These are phyloP conservation scores for Rhynchosporium agropyri DNA, from an alignment of 2,329 filamentous ascomycete genomes.

Conservation along the genomic window DNA sequence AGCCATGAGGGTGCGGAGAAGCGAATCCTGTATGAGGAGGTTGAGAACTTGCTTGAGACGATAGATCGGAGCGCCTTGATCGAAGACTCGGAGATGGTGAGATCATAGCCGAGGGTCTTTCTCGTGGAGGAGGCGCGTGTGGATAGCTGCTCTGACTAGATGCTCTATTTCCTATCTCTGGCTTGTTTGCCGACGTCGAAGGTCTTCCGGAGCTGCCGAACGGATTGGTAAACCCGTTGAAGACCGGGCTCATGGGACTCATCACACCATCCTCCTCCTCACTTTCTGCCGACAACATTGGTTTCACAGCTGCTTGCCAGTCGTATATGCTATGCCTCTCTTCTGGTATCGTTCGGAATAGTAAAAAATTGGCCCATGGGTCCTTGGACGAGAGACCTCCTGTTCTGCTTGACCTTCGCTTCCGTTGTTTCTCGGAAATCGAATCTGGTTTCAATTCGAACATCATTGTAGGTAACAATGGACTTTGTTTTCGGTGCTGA, in stretches of 20 bases:
- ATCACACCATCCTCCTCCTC: slow-evolving; percentile 31
- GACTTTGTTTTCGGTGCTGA: slow-evolving; percentile 63
- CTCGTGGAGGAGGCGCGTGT: slow-evolving; percentile 34
- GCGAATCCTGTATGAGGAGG: slow-evolving; percentile 52
- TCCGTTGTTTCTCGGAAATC: slow-evolving; percentile 60
- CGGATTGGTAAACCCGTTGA: slow-evolving; percentile 40
- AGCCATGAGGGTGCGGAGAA: slow-evolving; percentile 49
- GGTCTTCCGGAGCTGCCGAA: slow-evolving; percentile 34
- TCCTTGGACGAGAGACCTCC: slow-evolving; percentile 51
- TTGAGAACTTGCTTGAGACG: slow-evolving; percentile 47
- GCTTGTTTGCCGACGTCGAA: slow-evolving; percentile 28
- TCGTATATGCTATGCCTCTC: slow-evolving; percentile 59
- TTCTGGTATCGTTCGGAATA: slow-evolving; percentile 59
- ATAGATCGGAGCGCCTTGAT: slow-evolving; percentile 63
- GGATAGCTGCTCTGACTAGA: slow-evolving; percentile 46
- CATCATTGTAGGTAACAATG: slow-evolving; percentile 61
- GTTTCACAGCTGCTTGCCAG: slow-evolving; percentile 54
- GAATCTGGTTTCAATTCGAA: slow-evolving; percentile 56
- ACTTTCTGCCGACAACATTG: slow-evolving; percentile 37
- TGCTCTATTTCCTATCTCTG: slow-evolving; percentile 50
- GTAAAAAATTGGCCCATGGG: slow-evolving; percentile 47
- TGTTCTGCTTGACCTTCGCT: slow-evolving; percentile 65
- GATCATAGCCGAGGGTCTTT: slow-evolving; percentile 53
- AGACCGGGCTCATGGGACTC: slow-evolving; percentile 36
- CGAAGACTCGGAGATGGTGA: slow-evolving; percentile 63